Evolutionary conservation across 108 stramenopile genomes (phyloP), one percentile per base, ranked within the genome.

Genomic region (Fragilaria radians): DNA sequence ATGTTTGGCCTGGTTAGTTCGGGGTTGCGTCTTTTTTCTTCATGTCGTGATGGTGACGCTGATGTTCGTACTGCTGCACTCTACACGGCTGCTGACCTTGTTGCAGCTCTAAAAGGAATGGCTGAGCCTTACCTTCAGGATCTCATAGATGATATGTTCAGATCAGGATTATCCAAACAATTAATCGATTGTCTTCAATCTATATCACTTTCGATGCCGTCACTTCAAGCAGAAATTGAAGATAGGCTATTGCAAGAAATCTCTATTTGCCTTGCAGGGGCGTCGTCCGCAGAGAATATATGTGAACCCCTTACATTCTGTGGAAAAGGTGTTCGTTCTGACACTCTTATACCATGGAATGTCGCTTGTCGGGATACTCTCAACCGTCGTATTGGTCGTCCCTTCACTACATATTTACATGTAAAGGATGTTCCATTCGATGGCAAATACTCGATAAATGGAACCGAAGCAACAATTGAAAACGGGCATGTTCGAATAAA

Each of bases 111-210:
- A 19, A 94, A 90, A 28, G 77, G 74, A 23, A 55, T 76, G 30
- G 72, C 92, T 17, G 52, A 61, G 11, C 83, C 89, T 1, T 88
- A 94, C 65, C 63, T 89, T 11, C 31, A 65, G 25, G 72, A 58
- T 7, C 62, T 98, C 17, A 70, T 98, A 18, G 93, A 95, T 46
- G 81, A 90, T 46, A 91, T 98, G 79, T 97, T 99, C 67, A 54
- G 73, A 46, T 76, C 85, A 21, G 96, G 97, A 0, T 61, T 99
- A 42, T 83, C 80, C 57, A 77, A 81, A 36, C 68, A 87, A 45
- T 80, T 99, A 50, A 96, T 97, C 48, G 64, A 84, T 27, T 92
- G 95, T 27, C 63, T 99, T 3, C 71, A 82, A 25, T 88, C 89
- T 4, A 82, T 99, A 50, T 78, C 83, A 4, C 48, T 67, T 42